phyloP scores from a whole-genome alignment of 1,139 yeast species.

The Zhuliangozyma blackwelliae region DNA sequence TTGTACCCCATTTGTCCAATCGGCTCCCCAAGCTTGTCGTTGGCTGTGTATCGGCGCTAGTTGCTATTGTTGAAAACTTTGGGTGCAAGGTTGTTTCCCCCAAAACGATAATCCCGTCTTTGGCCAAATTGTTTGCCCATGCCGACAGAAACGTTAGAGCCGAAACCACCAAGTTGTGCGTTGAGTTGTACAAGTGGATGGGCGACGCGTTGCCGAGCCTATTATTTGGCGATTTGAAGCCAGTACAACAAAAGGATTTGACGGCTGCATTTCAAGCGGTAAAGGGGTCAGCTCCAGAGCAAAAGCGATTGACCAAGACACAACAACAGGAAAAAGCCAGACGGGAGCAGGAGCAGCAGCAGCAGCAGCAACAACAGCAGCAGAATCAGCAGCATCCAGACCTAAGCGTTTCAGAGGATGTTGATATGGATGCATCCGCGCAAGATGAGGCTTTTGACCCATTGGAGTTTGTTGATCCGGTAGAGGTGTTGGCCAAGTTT shows the following conservation, averaged over 20 bases:
- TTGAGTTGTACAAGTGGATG: conserved; percentile 73
- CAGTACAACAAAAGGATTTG: conserved; percentile 88
- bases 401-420: conserved; percentile 27
- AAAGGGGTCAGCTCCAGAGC: conserved; percentile 42
- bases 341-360: conserved; percentile 12
- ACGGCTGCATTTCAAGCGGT: conserved; percentile 63
- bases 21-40: conserved; percentile 78
- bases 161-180: conserved; percentile 67
- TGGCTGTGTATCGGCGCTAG: conserved; percentile 56
- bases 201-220: conserved; percentile 60
- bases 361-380: conserved; percentile 4
- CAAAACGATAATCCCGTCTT: conserved; percentile 50
- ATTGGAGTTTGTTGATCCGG: conserved; percentile 38
- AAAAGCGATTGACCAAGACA: conserved; percentile 51
- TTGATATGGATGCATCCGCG: conserved; percentile 37
- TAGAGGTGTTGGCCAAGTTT: conserved; percentile 59
- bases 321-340: conserved; percentile 32
- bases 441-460: conserved; percentile 28
- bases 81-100: conserved; percentile 72
- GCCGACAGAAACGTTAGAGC: conserved; percentile 85
- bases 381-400: conserved; percentile 13
- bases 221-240: conserved; percentile 71
- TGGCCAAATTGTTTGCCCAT: conserved; percentile 75
- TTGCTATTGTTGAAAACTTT: conserved; percentile 54
- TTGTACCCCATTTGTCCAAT: conserved; percentile 59